Conservation (phyloP, 2,329 filamentous ascomycete genomes). For the Neocucurbitaria cava region DNA sequence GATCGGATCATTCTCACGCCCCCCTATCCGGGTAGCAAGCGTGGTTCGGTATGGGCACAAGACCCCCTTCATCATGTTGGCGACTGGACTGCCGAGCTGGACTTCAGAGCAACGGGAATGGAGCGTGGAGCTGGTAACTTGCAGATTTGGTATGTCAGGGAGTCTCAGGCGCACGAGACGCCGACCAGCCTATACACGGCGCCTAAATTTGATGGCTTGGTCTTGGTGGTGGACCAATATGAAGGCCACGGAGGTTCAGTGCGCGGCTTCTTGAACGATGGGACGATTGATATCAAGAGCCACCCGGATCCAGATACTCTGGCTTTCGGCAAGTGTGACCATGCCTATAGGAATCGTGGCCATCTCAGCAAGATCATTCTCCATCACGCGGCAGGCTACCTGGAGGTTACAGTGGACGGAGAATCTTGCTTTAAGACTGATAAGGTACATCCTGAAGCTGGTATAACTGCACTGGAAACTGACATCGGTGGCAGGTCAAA, state of each 20-base stretch:
- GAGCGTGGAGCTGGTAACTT: slow-evolving; percentile 88
- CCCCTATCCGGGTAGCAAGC: slow-evolving; percentile 81
- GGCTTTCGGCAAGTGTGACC: slow-evolving; percentile 92
- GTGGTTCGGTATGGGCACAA: slow-evolving; percentile 83
- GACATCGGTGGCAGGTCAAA: slow-evolving; percentile 61
- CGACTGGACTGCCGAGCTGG: slow-evolving; percentile 83
- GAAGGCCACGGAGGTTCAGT: slow-evolving; percentile 80
- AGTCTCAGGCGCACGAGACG: slow-evolving; percentile 70
- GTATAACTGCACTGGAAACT: not conserved
- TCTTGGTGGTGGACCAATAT: slow-evolving; percentile 83
- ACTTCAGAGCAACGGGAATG: slow-evolving; percentile 85
- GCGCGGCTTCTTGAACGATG: slow-evolving; percentile 93
- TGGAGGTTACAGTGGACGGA: slow-evolving; percentile 83
- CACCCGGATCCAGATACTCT: slow-evolving; percentile 81
- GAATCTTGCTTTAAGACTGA: slow-evolving; percentile 81
- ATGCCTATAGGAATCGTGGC: slow-evolving; percentile 89
- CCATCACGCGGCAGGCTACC: slow-evolving; percentile 67
- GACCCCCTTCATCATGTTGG: slow-evolving; percentile 62
- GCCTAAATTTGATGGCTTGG: slow-evolving; percentile 87
- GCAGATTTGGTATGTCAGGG: slow-evolving; percentile 87
- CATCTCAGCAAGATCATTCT: slow-evolving; percentile 81
- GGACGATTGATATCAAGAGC: slow-evolving; percentile 76
- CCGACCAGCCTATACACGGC: slow-evolving; percentile 84
- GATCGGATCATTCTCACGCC: slow-evolving; percentile 94
- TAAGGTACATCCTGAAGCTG: slow-evolving; percentile 54